Conservation (phyloP, 768 basidiomycete genomes). For the Daedalea quercina region DNA sequence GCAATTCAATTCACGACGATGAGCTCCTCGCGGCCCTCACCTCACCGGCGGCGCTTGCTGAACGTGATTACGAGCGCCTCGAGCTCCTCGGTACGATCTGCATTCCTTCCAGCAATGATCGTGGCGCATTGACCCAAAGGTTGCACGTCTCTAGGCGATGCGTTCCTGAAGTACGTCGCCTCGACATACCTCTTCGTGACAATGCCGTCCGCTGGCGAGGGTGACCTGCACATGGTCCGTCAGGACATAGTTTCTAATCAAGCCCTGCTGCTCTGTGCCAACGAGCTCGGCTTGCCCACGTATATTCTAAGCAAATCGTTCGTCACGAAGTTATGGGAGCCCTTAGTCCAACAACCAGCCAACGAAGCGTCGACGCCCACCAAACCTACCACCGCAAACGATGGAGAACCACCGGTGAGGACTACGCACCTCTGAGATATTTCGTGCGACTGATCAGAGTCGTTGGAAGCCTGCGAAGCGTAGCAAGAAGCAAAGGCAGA, state of each 20-base stretch:
- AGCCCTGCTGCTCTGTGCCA: conserved; percentile 49
- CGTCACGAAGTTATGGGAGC: conserved; percentile 58
- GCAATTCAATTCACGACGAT: conserved; percentile 52
- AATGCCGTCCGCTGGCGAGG: conserved; percentile 58
- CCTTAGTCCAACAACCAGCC: conserved; percentile 14
- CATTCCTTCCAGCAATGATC: background rate
- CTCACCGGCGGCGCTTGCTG: conserved; percentile 61
- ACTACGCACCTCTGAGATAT: background rate
- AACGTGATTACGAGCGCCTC: conserved; percentile 77
- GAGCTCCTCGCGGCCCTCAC: conserved; percentile 62
- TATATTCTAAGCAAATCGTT: conserved; percentile 74
- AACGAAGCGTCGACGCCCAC: background rate
- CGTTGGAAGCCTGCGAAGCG: conserved; percentile 11
- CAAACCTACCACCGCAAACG: background rate
- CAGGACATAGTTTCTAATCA: conserved; percentile 73
- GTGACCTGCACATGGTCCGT: conserved; percentile 58
- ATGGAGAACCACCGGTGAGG: background rate
- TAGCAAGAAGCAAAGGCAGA: conserved; percentile 33
- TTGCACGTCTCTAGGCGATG: conserved; percentile 50
- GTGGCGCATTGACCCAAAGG: background rate
- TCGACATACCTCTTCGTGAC: conserved; percentile 71
- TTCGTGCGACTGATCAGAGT: background rate
- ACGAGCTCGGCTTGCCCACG: conserved; percentile 52
- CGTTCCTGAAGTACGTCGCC: conserved; percentile 74
- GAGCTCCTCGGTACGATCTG: conserved; percentile 64